Conservation (phyloP, 169 alveolate genomes). For the Plasmodium adleri region DNA sequence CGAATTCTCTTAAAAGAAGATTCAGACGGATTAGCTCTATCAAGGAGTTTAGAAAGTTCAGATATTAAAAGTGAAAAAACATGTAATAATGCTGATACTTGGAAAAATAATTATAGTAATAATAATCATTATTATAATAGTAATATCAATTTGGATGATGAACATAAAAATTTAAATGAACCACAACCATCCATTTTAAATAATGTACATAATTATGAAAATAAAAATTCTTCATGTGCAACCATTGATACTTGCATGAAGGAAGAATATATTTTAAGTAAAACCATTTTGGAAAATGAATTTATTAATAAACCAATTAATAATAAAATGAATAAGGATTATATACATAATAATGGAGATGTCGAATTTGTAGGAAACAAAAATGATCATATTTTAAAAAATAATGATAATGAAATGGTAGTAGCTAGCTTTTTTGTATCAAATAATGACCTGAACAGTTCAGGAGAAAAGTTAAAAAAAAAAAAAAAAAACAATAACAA, state of each 20-base stretch:
- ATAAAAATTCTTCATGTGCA: slow-evolving; percentile 9
- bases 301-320: too few species aligned
- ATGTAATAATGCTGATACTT: neutral
- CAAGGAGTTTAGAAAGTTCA: too few species aligned
- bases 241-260: neutral
- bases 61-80: neutral
- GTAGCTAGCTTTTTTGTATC: neutral
- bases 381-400: neutral
- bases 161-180: too few species aligned
- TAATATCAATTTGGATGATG: neutral
- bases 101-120: neutral
- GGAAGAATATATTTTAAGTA: slow-evolving; percentile 1
- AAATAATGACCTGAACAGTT: neutral
- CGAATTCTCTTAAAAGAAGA: neutral
- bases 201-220: slow-evolving; percentile 9
- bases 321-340: neutral
- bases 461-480: neutral
- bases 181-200: neutral
- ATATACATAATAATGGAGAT: neutral
- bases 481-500: neutral
- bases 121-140: neutral
- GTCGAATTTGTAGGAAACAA: neutral
- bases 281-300: neutral
- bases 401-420: neutral
- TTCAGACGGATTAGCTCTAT: slow-evolving; percentile 2